Conservation (phyloP, 139 green algal species). For the Closterium sp. region DNA sequence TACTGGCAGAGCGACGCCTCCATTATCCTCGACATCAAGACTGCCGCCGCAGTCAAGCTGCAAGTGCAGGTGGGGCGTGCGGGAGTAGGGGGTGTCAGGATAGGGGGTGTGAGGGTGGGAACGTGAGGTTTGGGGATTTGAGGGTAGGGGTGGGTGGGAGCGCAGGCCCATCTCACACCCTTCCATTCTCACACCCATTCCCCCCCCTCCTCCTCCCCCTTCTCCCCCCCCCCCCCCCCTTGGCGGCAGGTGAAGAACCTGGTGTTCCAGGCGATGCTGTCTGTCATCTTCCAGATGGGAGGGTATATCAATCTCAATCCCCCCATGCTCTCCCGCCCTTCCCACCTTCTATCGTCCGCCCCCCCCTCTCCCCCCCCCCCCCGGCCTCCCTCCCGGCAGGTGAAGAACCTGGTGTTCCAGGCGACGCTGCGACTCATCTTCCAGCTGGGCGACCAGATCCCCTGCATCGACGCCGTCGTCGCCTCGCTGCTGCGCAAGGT, state of each 20-base stretch:
- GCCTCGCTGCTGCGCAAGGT: conserved; percentile 18
- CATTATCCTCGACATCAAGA: conserved; percentile 26
- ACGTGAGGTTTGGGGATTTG: not conserved
- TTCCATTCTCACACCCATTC: not conserved
- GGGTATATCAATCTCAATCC: conserved; percentile 17
- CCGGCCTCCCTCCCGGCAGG: not conserved
- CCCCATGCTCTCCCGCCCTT: not conserved
- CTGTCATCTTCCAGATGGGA: conserved; percentile 24
- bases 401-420: conserved; percentile 26
- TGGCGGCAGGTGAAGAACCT: conserved; percentile 42
- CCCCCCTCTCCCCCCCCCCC: too few relatives aligned
- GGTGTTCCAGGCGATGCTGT: conserved; percentile 12
- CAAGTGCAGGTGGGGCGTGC: not conserved
- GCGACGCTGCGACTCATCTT: conserved; percentile 34
- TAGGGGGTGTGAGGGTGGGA: not conserved
- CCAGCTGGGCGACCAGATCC: conserved; percentile 24
- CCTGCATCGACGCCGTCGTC: conserved; percentile 35
- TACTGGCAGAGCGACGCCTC: conserved; percentile 4
- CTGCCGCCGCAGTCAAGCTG: not conserved
- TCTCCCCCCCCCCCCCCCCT: too few relatives aligned
- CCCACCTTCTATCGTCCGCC: not conserved
- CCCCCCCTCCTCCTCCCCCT: too few relatives aligned
- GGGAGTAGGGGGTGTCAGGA: not conserved
- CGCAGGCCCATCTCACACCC: too few relatives aligned
- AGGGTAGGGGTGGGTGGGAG: not conserved